Evolutionary conservation across 2,329 filamentous ascomycete genomes (phyloP).

Genomic region (Fusarium transvaalense): DNA sequence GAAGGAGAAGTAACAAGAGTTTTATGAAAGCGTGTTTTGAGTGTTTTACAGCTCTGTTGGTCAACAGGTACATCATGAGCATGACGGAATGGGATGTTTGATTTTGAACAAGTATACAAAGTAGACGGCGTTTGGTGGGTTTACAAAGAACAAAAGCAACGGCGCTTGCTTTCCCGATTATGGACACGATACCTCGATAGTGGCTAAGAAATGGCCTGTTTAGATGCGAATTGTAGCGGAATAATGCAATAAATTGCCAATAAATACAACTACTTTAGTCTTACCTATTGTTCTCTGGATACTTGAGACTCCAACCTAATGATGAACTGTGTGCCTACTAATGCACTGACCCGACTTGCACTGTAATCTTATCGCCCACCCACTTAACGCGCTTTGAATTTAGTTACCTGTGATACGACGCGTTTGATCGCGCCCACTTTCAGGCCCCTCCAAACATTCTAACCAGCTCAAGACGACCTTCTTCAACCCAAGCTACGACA

Average conservation of each 20-base stretch:
- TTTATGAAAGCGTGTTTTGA: constrained; percentile 22
- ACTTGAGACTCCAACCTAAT: not conserved
- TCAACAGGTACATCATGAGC: constrained; percentile 38
- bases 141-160: constrained; percentile 16
- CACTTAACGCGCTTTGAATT: constrained; percentile 42
- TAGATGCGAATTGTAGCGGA: not conserved
- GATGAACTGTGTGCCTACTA: not conserved
- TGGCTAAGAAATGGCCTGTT: constrained; percentile 9
- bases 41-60: constrained; percentile 34
- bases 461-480: constrained; percentile 20
- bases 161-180: constrained; percentile 16
- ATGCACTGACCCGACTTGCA: not conserved
- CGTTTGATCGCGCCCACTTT: constrained; percentile 38
- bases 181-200: constrained; percentile 35
- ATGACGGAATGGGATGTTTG: constrained; percentile 21
- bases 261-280: not conserved
- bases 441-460: constrained; percentile 37
- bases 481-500: constrained; percentile 2
- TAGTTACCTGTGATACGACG: constrained; percentile 36
- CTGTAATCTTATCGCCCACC: constrained; percentile 14
- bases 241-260: not conserved
- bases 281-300: not conserved
- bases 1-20: constrained; percentile 38
- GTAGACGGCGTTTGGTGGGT: constrained; percentile 37
- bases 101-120: constrained; percentile 20